Conservation (phyloP, 139 green algal genomes). For the Picochlorum sp. region DNA sequence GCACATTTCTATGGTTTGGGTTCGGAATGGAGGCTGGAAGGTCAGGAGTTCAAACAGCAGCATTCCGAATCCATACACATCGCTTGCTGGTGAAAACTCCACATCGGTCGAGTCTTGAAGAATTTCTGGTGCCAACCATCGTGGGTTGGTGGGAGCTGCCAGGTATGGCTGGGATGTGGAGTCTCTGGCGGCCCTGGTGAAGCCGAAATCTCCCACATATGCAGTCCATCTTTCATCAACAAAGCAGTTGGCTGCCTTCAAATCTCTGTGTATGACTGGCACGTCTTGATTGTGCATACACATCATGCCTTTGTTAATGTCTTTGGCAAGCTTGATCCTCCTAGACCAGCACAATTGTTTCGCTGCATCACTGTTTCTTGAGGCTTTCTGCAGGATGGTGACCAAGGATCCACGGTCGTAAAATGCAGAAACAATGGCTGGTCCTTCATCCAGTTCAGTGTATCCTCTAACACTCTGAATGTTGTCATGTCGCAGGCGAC, state of each 20-base stretch:
- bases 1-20: background rate
- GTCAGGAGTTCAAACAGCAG: conserved; percentile 10
- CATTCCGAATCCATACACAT: conserved; percentile 19
- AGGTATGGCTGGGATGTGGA: background rate
- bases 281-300: conserved; percentile 5
- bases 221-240: conserved; percentile 3
- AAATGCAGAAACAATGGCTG: conserved; percentile 10
- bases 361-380: background rate
- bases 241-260: conserved; percentile 12
- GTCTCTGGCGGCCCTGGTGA: background rate
- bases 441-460: background rate
- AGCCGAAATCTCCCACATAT: conserved; percentile 9
- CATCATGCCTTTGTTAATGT: conserved; percentile 3
- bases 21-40: background rate
- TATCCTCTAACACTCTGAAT: conserved; percentile 8
- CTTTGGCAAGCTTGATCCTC: conserved; percentile 2
- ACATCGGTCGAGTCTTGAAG: background rate
- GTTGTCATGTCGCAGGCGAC: conserved; percentile 3
- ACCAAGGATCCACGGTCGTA: conserved; percentile 2
- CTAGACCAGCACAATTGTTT: conserved; percentile 2
- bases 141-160: conserved; percentile 1
- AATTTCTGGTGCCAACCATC: conserved; percentile 12
- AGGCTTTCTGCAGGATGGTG: background rate
- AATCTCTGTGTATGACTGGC: conserved; percentile 10
- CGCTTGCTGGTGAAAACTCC: background rate